phyloP scores from a whole-genome alignment of 768 basidiomycete genomes.

The Tephrocybe sp. region DNA sequence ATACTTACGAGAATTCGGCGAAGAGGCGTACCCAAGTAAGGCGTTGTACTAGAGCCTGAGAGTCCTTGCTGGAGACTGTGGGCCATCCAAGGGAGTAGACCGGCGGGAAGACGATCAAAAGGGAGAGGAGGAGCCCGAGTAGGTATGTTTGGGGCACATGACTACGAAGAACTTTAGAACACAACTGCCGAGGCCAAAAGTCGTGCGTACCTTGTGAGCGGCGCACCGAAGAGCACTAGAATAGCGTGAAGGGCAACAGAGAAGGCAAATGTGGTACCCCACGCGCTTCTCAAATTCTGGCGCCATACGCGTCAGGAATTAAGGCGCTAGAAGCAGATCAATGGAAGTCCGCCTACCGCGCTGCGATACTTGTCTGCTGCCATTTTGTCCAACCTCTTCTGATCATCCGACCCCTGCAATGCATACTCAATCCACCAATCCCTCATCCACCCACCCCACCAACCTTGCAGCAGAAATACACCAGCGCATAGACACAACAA shows the following conservation, averaged over 20 bases:
- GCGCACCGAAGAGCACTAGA: slow-evolving; percentile 75
- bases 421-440: slow-evolving; percentile 51
- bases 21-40: slow-evolving; percentile 80
- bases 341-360: slow-evolving; percentile 30
- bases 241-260: slow-evolving; percentile 49
- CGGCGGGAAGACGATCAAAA: slow-evolving; percentile 66
- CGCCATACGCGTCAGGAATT: slow-evolving; percentile 1
- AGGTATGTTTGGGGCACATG: slow-evolving; percentile 61
- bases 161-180: slow-evolving; percentile 29
- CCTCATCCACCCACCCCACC: slow-evolving; percentile 74
- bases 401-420: slow-evolving; percentile 39
- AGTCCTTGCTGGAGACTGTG: slow-evolving; percentile 35
- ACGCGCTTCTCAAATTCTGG: slow-evolving; percentile 55
- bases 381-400: slow-evolving; percentile 43
- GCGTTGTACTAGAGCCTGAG: slow-evolving; percentile 50
- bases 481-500: slow-evolving; percentile 59
- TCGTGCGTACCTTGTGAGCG: slow-evolving; percentile 59
- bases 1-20: slow-evolving; percentile 75
- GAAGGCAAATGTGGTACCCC: slow-evolving; percentile 47
- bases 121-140: slow-evolving; percentile 65
- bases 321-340: neutral
- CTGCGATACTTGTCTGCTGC: slow-evolving; percentile 36
- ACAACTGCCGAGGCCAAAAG: slow-evolving; percentile 14
- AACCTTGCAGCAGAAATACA: slow-evolving; percentile 52
- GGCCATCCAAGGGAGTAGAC: slow-evolving; percentile 71